Conservation (phyloP, 2,329 filamentous ascomycete genomes). For the Grosmannia clavigera region DNA sequence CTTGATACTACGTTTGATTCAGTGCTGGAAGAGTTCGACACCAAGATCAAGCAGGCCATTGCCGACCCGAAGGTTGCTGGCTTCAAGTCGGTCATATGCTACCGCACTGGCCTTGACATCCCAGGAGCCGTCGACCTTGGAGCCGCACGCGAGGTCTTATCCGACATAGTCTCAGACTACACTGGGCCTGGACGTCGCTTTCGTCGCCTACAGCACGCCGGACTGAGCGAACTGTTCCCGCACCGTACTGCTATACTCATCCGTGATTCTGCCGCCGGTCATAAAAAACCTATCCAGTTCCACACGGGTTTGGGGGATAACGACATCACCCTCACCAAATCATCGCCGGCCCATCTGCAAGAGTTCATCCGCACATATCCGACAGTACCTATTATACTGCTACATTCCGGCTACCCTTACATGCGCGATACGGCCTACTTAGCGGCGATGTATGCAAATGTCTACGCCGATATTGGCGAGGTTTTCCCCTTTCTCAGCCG, state of each 20-base stretch:
- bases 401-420: conserved; percentile 74
- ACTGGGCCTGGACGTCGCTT: conserved; percentile 19
- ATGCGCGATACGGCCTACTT: conserved; percentile 68
- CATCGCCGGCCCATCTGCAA: conserved; percentile 67
- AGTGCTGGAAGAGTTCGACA: conserved; percentile 38
- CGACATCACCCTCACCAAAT: conserved; percentile 55
- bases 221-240: conserved; percentile 59
- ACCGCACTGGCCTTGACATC: conserved; percentile 60
- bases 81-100: conserved; percentile 78
- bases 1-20: conserved; percentile 23
- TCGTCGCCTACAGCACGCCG: conserved; percentile 46
- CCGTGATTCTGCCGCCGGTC: conserved; percentile 25
- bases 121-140: conserved; percentile 29
- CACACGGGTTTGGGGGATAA: conserved; percentile 75
- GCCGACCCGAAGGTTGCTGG: conserved; percentile 56
- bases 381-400: conserved; percentile 59
- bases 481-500: conserved; percentile 69
- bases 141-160: conserved; percentile 26
- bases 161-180: conserved; percentile 21
- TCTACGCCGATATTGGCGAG: conserved; percentile 72
- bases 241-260: conserved; percentile 50
- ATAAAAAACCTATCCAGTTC: conserved; percentile 66
- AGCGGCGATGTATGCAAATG: conserved; percentile 64
- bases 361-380: conserved; percentile 58
- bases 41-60: conserved; percentile 42